Evolutionary conservation across 352 stramenopile genomes (phyloP), one percentile per base, ranked within the genome.

Genomic region (Lagenidium giganteum): DNA sequence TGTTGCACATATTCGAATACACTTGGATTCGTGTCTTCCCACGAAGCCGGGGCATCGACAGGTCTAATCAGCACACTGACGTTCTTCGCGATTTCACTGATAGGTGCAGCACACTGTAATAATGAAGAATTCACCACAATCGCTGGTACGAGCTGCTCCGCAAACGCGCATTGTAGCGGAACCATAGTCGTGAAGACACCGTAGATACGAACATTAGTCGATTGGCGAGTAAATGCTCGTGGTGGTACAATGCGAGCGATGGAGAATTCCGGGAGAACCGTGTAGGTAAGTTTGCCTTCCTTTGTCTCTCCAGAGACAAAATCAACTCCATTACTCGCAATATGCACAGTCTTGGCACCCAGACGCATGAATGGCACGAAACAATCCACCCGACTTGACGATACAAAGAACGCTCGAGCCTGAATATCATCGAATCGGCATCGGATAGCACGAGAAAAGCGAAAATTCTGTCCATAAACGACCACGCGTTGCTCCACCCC

Each of bases 271-370:
- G 46, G 27, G 0, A 56, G 44, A 1, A 62, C 36, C 3, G 30
- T 42, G 27, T 50, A 56, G 0, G 27, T 26, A 3, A 56, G 35
- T 38, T 13, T 18, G 11, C 11, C 32, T 26, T 34, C 24, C 25
- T 48, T 12, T 1, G 37, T 14, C 4, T 31, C 33, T 25, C 41
- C 46, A 0, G 41, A 47, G 14, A 38, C 35, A 37, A 73, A 87
- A 23, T 89, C 70, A 3, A 64, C 20, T 4, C 76, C 73, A 26
- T 89, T 87, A 43, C 83, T 86, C 0, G 76, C 61, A 17, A 87
- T 39, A 18, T 48, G 57, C 8, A 89, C 50, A 9, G 30, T 37
- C 25, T 73, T 78, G 6, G 23, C 31, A 14, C 76, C 76, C 3
- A 70, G 30, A 1, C 46, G 42, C 24, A 65, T 70, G 30, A 70